Base-by-base conservation (phyloP, 2,329 filamentous ascomycete genomes). In the Pseudogymnoascus sp. region DNA sequence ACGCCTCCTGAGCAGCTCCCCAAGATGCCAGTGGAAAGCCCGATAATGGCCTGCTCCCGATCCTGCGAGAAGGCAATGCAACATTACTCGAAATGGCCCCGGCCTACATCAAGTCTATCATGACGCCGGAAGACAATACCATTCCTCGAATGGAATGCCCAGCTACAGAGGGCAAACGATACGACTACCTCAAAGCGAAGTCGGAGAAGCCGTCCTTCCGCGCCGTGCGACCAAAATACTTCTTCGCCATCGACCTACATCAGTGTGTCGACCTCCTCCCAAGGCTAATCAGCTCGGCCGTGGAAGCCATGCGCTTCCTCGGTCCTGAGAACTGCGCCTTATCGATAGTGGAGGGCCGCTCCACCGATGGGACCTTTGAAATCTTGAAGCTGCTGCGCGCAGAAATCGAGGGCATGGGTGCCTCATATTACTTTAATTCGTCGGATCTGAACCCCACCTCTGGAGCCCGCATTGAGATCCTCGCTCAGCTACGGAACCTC, bases 331-430 rank as follows among this genome's bases (percentile, higher is more conserved):
- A 75, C 62, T 84, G 81, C 67, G 80, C 77, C 0, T 71, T 85
- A 0, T 83, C 81, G 0, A 78, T 85, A 18, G 75, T 84, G n/a
- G 82, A 84, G 66, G 82, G 82, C 18, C 77, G 81, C 67, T 84
- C 82, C 0, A 69, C 75, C 23, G 82, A 85, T 62, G 81, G 81
- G 4, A 85, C 83, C 0, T 76, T 69, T 34, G 79, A 82, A 23
- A 73, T 84, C 12, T 74, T 85, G 1, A 64, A 71, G 1, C 73
- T 74, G 0, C 69, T 85, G 3, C 69, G 69, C 1, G 67, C 73
- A 0, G 72, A 75, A 4, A 68, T 86, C 0, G 70, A 78, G 8
- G 67, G 67, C 0, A 59, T 79, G 0, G 76, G 75, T 2, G 66
- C 74, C 1, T 64, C 67, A 0, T 84, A 82, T 68, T 73, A 75